Evolutionary conservation across 2,329 filamentous ascomycete genomes (phyloP), one percentile per base, ranked within the genome.

Genomic region (Calonectria naviculata): DNA sequence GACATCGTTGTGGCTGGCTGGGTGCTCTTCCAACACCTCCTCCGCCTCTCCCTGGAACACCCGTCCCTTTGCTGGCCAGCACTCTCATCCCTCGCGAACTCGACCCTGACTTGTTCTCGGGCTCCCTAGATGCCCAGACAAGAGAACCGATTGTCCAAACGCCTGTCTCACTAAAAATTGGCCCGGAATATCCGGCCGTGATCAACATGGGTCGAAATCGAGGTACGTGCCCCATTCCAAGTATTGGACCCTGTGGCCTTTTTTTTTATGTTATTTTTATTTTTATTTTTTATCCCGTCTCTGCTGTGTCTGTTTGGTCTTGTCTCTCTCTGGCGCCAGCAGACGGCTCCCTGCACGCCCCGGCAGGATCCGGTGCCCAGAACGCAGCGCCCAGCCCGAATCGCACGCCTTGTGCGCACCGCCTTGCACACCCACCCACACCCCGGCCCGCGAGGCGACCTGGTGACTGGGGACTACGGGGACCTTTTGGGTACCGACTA

Each of bases 171-270:
- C 68, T 65, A 73, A 68, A 49, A 44, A 61, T 72, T 71, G 47
- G 56, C 70, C 73, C 65, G 71, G 46, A 67, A 72, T 70, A 67
- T 65, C 75, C 73, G 70, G 70, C 31, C 47, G 47, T 71, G 44
- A 70, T 70, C 73, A 87, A 83, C 74, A 89, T 89, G 87, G 87
- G 82, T 79, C 86, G 87, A 78, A 89, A 87, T 87, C 85, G 87
- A 83, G 87, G 87, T 89, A 83, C 80, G 87, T 88, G 73, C 72
- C 44, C 61, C 76, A 78, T 77, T 76, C 76, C 76, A 74, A 71
- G 66, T 66, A 67, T 49, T 49, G 69, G 70, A 47, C 69, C 38
- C 36, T 71, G 42, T 71, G 67, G 66, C 62, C 61, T 70, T 68
- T 52, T 60, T 56, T 36, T 58, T 63, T 56, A 52, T 52, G 49